phyloP scores from a whole-genome alignment of 495 filamentous ascomycete genomes.

The Chaetomidium leptoderma region DNA sequence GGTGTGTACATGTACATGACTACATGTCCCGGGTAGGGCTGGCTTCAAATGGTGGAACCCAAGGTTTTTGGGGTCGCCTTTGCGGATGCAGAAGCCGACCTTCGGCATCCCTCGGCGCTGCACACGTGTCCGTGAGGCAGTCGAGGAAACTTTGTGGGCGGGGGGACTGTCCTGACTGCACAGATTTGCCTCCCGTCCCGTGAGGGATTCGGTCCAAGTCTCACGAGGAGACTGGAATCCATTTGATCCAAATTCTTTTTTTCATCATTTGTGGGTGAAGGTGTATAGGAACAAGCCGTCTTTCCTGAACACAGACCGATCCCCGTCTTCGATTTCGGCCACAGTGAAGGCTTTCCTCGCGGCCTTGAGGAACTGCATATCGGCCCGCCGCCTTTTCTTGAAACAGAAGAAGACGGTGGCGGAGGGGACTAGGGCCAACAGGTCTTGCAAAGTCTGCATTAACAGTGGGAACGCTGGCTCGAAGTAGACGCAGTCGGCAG shows the following conservation, averaged over 20 bases:
- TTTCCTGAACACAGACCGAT: slow-evolving; percentile 53
- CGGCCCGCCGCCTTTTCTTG: slow-evolving; percentile 78
- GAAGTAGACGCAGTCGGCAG: slow-evolving; percentile 96
- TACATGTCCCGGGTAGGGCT: too few species aligned
- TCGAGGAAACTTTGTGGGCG: neutral
- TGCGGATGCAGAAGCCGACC: neutral
- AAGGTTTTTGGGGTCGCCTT: neutral
- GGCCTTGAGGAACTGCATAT: slow-evolving; percentile 66
- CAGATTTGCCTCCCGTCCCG: slow-evolving; percentile 3
- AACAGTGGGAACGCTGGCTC: slow-evolving; percentile 90
- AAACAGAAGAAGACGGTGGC: slow-evolving; percentile 90
- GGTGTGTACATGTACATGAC: neutral
- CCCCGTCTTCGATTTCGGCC: slow-evolving; percentile 59
- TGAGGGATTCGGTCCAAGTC: slow-evolving; percentile 7
- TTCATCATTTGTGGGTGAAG: slow-evolving; percentile 47
- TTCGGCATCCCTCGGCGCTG: slow-evolving; percentile 8
- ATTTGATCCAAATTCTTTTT: neutral
- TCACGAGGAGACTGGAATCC: neutral
- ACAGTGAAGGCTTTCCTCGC: slow-evolving; percentile 62
- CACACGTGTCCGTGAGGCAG: slow-evolving; percentile 5
- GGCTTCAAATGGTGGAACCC: slow-evolving; percentile 4
- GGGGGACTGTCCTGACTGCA: neutral
- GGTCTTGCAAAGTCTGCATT: slow-evolving; percentile 65
- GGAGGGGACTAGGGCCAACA: slow-evolving; percentile 49
- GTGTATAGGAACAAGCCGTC: slow-evolving; percentile 62